These are phyloP conservation scores for Cicer bijugum DNA, from an alignment of 306 rosid species.

Conservation along the genomic window DNA sequence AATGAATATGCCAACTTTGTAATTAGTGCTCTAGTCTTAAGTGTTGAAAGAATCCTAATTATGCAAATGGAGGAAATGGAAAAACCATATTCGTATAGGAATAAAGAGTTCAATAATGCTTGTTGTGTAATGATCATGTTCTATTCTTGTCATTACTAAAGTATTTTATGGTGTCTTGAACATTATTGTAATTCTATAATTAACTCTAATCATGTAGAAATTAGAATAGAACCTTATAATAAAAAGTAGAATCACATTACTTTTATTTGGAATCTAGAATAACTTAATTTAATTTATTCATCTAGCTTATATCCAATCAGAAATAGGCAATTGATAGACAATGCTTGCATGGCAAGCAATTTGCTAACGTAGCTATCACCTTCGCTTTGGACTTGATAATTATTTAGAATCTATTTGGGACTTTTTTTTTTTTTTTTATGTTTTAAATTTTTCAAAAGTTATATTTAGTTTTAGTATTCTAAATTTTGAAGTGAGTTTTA, in stretches of 20 bases:
- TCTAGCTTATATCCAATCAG: not conserved
- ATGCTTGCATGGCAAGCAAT: not conserved
- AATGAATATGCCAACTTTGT: constrained; percentile 34
- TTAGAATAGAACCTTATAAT: not conserved
- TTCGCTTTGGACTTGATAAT: not conserved
- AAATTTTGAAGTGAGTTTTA: no score
- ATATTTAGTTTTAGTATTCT: no score
- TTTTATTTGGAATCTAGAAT: not conserved
- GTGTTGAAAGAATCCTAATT: constrained; percentile 49
- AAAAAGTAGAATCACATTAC: not conserved
- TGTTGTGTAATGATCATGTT: constrained; percentile 39
- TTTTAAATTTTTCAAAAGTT: no score
- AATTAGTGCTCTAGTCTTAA: constrained; percentile 33
- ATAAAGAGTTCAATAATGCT: constrained; percentile 48
- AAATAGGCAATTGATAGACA: not conserved
- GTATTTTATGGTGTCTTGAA: constrained; percentile 37
- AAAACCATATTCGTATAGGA: constrained; percentile 28
- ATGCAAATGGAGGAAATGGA: constrained; percentile 20
- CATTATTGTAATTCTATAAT: constrained; percentile 29
- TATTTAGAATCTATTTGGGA: no score
- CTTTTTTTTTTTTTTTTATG: no score
- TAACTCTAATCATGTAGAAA: not conserved
- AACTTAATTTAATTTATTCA: constrained; percentile 6
- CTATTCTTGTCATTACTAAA: constrained; percentile 40
- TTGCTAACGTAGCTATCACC: not conserved